Conservation (phyloP, 768 basidiomycete genomes). For the Kondoa malvinella region DNA sequence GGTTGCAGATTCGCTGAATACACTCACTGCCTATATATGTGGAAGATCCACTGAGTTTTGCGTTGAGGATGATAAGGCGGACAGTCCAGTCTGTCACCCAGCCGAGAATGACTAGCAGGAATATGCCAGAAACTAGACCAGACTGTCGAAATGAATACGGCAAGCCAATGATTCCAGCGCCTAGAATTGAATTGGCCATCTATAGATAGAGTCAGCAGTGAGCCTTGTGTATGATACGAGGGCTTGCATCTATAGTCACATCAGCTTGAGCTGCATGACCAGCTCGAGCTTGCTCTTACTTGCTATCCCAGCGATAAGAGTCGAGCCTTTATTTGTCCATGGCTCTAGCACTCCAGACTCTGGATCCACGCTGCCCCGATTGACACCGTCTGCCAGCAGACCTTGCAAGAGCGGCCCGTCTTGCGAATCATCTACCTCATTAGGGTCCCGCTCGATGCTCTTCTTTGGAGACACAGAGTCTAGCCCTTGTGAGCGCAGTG, state of each 20-base stretch:
- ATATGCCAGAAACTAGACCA: conserved; percentile 71
- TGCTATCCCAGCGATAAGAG: conserved; percentile 41
- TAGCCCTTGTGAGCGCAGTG: background rate
- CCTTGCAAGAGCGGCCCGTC: conserved; percentile 22
- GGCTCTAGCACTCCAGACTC: conserved; percentile 27
- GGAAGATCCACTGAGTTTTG: conserved; percentile 78
- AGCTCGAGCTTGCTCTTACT: conserved; percentile 51
- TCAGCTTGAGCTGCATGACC: conserved; percentile 47
- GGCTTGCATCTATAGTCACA: conserved; percentile 34
- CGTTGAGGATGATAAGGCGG: conserved; percentile 82
- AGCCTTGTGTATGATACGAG: background rate
- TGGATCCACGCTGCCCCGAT: conserved; percentile 37
- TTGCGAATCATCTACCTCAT: conserved; percentile 19
- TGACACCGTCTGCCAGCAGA: conserved; percentile 11
- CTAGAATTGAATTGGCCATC: conserved; percentile 95
- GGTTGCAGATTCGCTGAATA: background rate
- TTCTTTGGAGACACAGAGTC: too few relatives aligned
- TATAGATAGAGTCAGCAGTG: conserved; percentile 49
- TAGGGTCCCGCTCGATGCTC: background rate
- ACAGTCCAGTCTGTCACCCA: conserved; percentile 95
- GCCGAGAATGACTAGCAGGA: conserved; percentile 65
- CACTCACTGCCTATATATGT: conserved; percentile 23
- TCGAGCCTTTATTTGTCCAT: conserved; percentile 32
- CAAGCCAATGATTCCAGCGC: conserved; percentile 57
- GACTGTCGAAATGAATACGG: conserved; percentile 91